Conservation (phyloP, 2,329 filamentous ascomycete species). For the Aureobasidium melanogenum region DNA sequence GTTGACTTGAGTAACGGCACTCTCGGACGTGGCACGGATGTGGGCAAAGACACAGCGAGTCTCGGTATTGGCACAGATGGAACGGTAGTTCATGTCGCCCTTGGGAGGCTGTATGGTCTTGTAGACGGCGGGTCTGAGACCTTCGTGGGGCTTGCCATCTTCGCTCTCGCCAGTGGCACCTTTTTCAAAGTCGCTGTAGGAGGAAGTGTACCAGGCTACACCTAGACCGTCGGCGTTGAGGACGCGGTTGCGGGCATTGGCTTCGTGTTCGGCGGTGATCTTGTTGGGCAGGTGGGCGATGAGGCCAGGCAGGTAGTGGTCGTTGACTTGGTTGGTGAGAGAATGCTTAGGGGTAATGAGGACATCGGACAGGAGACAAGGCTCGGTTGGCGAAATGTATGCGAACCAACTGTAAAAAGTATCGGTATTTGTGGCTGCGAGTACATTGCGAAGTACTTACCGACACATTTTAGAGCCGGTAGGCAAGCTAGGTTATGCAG, state of each 20-base stretch:
- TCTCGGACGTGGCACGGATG: slow-evolving; percentile 43
- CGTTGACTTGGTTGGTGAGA: slow-evolving; percentile 38
- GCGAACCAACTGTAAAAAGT: slow-evolving; percentile 46
- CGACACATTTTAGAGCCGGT: slow-evolving; percentile 23
- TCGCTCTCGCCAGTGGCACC: slow-evolving; percentile 19
- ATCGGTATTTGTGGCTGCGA: not conserved
- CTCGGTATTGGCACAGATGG: slow-evolving; percentile 43
- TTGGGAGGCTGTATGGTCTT: slow-evolving; percentile 44
- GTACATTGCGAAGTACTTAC: slow-evolving; percentile 16
- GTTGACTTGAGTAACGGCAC: slow-evolving; percentile 41
- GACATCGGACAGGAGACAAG: slow-evolving; percentile 47
- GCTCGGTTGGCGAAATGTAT: slow-evolving; percentile 44
- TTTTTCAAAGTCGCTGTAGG: slow-evolving; percentile 33
- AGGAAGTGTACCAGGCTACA: slow-evolving; percentile 46
- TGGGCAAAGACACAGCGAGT: slow-evolving; percentile 44
- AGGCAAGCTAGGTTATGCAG: not conserved
- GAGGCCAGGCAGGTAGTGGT: slow-evolving; percentile 47
- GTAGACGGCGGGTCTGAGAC: slow-evolving; percentile 41
- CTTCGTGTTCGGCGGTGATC: slow-evolving; percentile 32
- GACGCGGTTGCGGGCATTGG: slow-evolving; percentile 42
- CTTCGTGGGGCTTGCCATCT: slow-evolving; percentile 24
- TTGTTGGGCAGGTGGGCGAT: slow-evolving; percentile 33
- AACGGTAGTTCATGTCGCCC: slow-evolving; percentile 46
- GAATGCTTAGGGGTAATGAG: slow-evolving; percentile 39
- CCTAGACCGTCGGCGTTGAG: slow-evolving; percentile 49